These are phyloP conservation scores for Paecilomyces niveus DNA, from an alignment of 2,329 filamentous ascomycete species.

Conservation along the genomic window DNA sequence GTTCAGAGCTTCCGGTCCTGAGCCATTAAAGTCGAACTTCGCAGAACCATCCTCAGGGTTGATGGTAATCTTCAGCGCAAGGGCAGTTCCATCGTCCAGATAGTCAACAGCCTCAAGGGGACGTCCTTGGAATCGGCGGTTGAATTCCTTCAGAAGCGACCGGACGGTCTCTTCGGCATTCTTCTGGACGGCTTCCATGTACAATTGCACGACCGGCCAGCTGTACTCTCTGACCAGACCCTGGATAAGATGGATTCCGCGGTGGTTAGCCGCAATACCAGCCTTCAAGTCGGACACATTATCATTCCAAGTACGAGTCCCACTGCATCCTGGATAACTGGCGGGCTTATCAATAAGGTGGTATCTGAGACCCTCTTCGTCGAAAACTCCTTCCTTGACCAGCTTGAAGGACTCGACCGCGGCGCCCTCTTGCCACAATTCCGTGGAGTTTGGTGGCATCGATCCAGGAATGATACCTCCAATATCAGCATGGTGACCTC, in stretches of 20 bases:
- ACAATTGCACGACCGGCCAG: conserved; percentile 62
- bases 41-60: conserved; percentile 67
- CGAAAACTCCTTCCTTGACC: conserved; percentile 68
- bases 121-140: conserved; percentile 59
- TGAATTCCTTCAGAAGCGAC: conserved; percentile 64
- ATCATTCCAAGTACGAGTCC: conserved; percentile 71
- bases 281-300: conserved; percentile 84
- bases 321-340: conserved; percentile 66
- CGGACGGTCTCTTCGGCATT: conserved; percentile 74
- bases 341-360: conserved; percentile 67
- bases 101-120: conserved; percentile 70
- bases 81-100: conserved; percentile 82
- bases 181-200: conserved; percentile 75
- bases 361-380: conserved; percentile 68
- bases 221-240: conserved; percentile 71
- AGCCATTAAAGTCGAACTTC: conserved; percentile 70
- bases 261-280: conserved; percentile 79
- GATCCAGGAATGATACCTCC: conserved; percentile 75
- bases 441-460: conserved; percentile 59
- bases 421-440: conserved; percentile 43
- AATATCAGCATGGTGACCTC: conserved; percentile 78
- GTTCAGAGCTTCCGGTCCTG: conserved; percentile 69
- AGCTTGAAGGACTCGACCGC: conserved; percentile 50
- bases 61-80: conserved; percentile 67
- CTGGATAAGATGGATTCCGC: conserved; percentile 72